Base-by-base conservation (phyloP, 768 basidiomycete genomes). In the Agaricus blazei region DNA sequence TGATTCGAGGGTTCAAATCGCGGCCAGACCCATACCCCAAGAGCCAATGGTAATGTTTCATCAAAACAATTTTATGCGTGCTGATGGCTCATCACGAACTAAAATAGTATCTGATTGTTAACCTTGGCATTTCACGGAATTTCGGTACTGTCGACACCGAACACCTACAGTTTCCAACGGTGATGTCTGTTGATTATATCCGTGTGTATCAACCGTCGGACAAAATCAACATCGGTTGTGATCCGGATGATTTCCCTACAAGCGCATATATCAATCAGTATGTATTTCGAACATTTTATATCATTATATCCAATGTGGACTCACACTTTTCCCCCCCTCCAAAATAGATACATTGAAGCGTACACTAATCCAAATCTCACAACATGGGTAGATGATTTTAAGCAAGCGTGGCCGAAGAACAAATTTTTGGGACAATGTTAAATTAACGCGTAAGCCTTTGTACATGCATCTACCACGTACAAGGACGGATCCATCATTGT, bases 191-290 rank as follows among this genome's bases (percentile, higher is more conserved):
- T 41, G 92, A 97, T 66, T 97, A 87, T 72, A 83, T 98, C 52
- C 83, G 95, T 24, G 90, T 98, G 7, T 98, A 97, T 69, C 95
- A 97, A 66, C 82, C 82, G 2, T 73, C 78, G 63, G 68, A 81
- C 58, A 65, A 77, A 29, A 75, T 82, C 55, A 95, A 93, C 66
- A 77, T 92, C 50, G 93, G 94, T 14, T 98, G 94, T 65, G 85
- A 90, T 65, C 94, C 94, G 11, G 64, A 70, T 44, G 79, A 82
- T 43, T 88, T 80, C 67, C 94, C 96, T 1, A 98, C 96, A 0
- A 70, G 78, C 48, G 76, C 78, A 11, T 98, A 98, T 67, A 98
- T 96, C 67, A 72, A 86, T 47, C 68, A 81, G 81, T 88, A 60
- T 51, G 80, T 68, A 31, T 50, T 44, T n/a, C n/a, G 23, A 3